Percentiles rank a stretch among this genome's conserved stretches.
These are phyloP conservation scores for Cutaneotrichosporon sp. DNA, from an alignment of 1,284 basidiomycete species.

Conservation along the genomic window DNA sequence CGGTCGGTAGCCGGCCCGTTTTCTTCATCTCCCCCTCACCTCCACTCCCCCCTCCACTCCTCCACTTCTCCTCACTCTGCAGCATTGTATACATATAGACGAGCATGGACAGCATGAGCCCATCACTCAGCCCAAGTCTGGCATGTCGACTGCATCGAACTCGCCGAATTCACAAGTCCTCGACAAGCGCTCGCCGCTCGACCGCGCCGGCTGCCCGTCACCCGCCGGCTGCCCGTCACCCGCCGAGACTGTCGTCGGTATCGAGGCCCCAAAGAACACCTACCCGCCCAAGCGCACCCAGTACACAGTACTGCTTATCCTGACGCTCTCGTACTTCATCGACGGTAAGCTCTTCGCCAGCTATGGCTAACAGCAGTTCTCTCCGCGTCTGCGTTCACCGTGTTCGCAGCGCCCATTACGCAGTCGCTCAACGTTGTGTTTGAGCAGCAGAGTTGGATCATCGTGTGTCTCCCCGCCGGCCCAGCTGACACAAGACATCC, in stretches of 20 bases:
- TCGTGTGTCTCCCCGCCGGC: constrained; percentile 15
- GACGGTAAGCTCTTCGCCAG: background rate
- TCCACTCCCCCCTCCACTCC: background rate
- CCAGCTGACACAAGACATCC: constrained; percentile 17
- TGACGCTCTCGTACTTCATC: background rate
- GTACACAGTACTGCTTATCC: background rate
- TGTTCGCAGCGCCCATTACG: constrained; percentile 30
- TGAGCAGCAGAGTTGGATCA: constrained; percentile 35
- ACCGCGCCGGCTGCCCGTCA: background rate
- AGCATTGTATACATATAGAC: background rate
- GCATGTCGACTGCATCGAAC: background rate
- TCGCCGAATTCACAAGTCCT: background rate
- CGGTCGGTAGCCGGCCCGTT: background rate
- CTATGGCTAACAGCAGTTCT: constrained; percentile 7
- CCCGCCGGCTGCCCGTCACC: background rate
- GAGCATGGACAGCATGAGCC: background rate
- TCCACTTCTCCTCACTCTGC: no score
- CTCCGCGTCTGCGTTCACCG: constrained; percentile 23
- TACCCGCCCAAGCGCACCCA: background rate
- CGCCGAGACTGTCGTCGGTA: background rate
- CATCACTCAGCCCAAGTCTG: background rate
- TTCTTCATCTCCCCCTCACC: background rate
- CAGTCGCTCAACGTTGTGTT: constrained; percentile 28
- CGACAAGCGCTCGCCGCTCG: background rate
- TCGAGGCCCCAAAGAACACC: background rate